Conservation (phyloP, 2,329 filamentous ascomycete species). For the Endocalyx cinctus region DNA sequence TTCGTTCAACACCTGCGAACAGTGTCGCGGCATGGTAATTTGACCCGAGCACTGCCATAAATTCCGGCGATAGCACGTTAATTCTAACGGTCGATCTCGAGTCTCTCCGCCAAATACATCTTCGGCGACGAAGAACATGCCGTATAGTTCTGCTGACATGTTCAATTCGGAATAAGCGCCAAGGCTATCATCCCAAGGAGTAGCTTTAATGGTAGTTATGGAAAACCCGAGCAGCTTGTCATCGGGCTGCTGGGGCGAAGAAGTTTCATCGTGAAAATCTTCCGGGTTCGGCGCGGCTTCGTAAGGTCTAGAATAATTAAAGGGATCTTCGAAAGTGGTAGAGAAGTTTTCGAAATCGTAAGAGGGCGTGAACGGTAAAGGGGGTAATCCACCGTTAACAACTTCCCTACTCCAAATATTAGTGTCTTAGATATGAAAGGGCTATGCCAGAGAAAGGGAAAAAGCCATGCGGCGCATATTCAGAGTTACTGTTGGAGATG, state of each 20-base stretch:
- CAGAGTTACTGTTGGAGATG: too few species aligned
- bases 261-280: constrained; percentile 37
- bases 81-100: constrained; percentile 61
- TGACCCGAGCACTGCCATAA: constrained; percentile 92
- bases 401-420: constrained; percentile 31
- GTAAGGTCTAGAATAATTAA: constrained; percentile 52
- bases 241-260: constrained; percentile 54
- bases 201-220: constrained; percentile 53
- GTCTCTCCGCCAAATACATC: constrained; percentile 66
- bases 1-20: constrained; percentile 65
- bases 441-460: too few species aligned
- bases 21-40: constrained; percentile 70
- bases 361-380: constrained; percentile 50
- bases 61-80: constrained; percentile 93
- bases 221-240: constrained; percentile 74
- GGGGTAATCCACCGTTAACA: constrained; percentile 36
- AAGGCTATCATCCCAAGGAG: constrained; percentile 58
- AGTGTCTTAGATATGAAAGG: constrained; percentile 11
- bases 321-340: constrained; percentile 62
- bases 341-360: constrained; percentile 60
- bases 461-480: too few species aligned
- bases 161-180: constrained; percentile 59
- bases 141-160: constrained; percentile 73
- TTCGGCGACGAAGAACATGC: constrained; percentile 86
- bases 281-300: constrained; percentile 40